phyloP scores from a whole-genome alignment of 257 asterid genomes.

The Haberlea rhodopensis region DNA sequence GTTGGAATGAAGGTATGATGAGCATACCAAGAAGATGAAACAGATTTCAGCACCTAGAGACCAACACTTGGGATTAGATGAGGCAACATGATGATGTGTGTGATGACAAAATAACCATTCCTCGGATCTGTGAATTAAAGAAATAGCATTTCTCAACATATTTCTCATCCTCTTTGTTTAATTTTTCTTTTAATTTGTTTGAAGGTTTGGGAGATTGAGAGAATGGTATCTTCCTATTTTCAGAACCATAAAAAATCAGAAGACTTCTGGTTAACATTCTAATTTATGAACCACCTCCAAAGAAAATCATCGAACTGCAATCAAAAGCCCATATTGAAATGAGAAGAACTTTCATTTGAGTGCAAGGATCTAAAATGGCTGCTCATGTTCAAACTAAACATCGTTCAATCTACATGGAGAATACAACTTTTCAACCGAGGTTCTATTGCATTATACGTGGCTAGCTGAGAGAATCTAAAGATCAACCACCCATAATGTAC shows the following conservation, averaged over 20 bases:
- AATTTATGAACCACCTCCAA: constrained; percentile 4
- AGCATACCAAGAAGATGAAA: no score
- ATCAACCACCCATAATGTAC: constrained; percentile 5
- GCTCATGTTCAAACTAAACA: no score
- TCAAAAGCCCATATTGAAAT: no score
- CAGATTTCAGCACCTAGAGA: constrained; percentile 61
- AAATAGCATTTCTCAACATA: no score
- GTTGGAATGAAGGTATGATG: no score
- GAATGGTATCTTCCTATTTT: not conserved
- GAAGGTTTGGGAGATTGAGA: constrained; percentile 2
- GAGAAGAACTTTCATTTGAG: no score
- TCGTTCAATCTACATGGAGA: no score
- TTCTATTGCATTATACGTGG: not conserved
- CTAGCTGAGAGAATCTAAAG: not conserved
- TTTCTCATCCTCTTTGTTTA: no score
- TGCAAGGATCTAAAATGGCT: no score
- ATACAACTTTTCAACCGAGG: no score
- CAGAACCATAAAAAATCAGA: constrained; percentile 4
- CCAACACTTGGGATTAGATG: constrained; percentile 90
- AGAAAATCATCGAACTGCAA: no score
- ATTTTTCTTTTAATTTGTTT: constrained; percentile 2
- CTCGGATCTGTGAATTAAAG: constrained; percentile 63
- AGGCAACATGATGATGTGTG: constrained; percentile 77
- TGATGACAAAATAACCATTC: constrained; percentile 48
- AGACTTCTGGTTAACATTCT: not conserved